Conservation (phyloP, 495 filamentous ascomycete genomes). For the Aspergillus nanangensis region DNA sequence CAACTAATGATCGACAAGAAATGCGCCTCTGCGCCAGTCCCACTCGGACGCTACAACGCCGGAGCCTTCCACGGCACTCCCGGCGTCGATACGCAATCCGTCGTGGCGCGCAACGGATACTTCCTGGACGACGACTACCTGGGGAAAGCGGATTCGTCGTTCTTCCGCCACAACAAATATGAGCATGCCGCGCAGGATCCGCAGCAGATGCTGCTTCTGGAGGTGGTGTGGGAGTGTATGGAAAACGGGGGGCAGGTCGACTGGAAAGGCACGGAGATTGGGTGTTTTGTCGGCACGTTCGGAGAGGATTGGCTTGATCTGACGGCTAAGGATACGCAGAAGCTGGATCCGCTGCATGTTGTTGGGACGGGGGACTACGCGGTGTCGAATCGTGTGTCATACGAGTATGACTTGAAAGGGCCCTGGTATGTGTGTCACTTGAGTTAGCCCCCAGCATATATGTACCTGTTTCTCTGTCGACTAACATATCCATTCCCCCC, state of each 20-base stretch:
- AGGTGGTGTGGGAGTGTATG: conserved; percentile 37
- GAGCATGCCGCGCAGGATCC: conserved; percentile 54
- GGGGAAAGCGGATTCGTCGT: conserved; percentile 20
- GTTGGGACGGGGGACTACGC: conserved; percentile 22
- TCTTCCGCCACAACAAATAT: conserved; percentile 31
- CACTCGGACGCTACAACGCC: conserved; percentile 31
- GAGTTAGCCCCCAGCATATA: too few relatives aligned
- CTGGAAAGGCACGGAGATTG: conserved; percentile 39
- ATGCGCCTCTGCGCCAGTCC: conserved; percentile 29
- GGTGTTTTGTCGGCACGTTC: conserved; percentile 45
- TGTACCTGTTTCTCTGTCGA: too few relatives aligned
- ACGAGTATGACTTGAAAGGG: conserved; percentile 26
- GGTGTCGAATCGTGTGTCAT: conserved; percentile 27
- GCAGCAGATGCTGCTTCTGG: conserved; percentile 52
- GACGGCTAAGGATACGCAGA: conserved; percentile 13
- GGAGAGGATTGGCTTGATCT: conserved; percentile 30
- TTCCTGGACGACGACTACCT: conserved; percentile 42
- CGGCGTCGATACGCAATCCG: neutral
- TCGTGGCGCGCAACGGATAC: conserved; percentile 13
- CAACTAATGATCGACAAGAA: conserved; percentile 31
- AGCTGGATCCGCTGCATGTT: conserved; percentile 8
- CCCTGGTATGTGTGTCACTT: too few relatives aligned
- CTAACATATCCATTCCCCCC: too few relatives aligned
- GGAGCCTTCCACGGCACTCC: conserved; percentile 21
- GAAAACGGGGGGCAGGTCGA: conserved; percentile 39